Conservation (phyloP, 1,139 yeast genomes). For the Hemisphaericaspora subhashii region DNA sequence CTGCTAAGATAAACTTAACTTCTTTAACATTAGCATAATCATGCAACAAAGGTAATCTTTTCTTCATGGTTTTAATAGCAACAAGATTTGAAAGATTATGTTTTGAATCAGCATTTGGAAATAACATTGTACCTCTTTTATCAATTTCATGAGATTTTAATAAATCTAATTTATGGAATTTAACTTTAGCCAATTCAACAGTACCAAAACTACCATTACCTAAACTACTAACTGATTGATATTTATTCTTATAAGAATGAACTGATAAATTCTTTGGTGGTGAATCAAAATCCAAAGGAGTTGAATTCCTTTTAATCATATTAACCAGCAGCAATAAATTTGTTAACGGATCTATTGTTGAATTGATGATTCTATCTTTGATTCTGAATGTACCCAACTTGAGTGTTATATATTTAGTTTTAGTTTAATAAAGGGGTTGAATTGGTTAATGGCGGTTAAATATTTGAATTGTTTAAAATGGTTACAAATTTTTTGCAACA, state of each 20-base stretch:
- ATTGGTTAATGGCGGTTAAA: slow-evolving; percentile 2
- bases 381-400: too few relatives aligned
- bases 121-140: slow-evolving; percentile 48
- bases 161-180: slow-evolving; percentile 16
- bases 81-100: slow-evolving; percentile 48
- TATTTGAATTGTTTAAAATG: not conserved
- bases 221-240: slow-evolving; percentile 51
- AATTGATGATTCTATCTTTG: too few relatives aligned
- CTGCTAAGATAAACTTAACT: slow-evolving; percentile 63
- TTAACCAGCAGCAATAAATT: not conserved
- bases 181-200: slow-evolving; percentile 60
- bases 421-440: too few relatives aligned
- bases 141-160: slow-evolving; percentile 12
- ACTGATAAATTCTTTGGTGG: slow-evolving; percentile 35
- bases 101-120: slow-evolving; percentile 37
- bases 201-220: slow-evolving; percentile 83
- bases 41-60: slow-evolving; percentile 44
- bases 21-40: slow-evolving; percentile 74
- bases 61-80: slow-evolving; percentile 82
- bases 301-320: slow-evolving; percentile 9
- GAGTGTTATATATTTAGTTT: too few relatives aligned
- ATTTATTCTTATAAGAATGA: slow-evolving; percentile 43
- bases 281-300: slow-evolving; percentile 16
- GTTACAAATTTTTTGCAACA: slow-evolving; percentile 2
- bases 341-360: too few relatives aligned